Base-by-base conservation (phyloP, 805 yeast species). In the Saccharomyces paradoxus region DNA sequence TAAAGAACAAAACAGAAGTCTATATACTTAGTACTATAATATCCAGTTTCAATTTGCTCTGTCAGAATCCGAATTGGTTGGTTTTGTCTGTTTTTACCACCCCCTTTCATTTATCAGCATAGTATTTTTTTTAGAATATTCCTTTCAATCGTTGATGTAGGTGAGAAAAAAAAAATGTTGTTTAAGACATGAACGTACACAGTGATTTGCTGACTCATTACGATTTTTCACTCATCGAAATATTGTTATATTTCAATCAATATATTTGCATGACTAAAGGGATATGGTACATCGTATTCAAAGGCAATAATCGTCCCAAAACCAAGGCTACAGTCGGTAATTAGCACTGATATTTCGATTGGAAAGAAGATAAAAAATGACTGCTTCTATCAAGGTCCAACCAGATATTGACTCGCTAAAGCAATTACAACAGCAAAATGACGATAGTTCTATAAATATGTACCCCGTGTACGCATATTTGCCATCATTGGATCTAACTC, bases 381-480 rank as follows among this genome's bases (percentile, higher is more conserved):
- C 48, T 1, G 7, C 50, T 12, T 27, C 22, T 21, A 48, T 64
- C 12, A 64, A 63, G 55, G 70, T 80, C 51, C 86, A 82, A 62
- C 88, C 88, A 13, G 66, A 77, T 6, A 63, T 79, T 17, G 78
- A 74, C 22, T 70, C 73, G n/a, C 66, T 83, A 24, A 64, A 69
- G 48, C 72, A 71, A 6, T 74, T 77, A 50, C 69, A 77, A 46
- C 60, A 66, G 30, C 63, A 65, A 21, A 77, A 78, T 59, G 67
- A 77, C 54, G 64, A 53, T 32, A 51, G 50, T 26, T 52, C 71
- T 1, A 84, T 84, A 46, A 92, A 90, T 67, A 72, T 89, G 64
- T 89, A 86, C 66, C 97, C 97, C 3, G 82, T 94, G 13, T 89
- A 80, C 71, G 78, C 87, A 26, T 83, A 81, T 57, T 80, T 89